phyloP scores from a whole-genome alignment of 2,329 filamentous ascomycete species.

The Penicillium sp. region DNA sequence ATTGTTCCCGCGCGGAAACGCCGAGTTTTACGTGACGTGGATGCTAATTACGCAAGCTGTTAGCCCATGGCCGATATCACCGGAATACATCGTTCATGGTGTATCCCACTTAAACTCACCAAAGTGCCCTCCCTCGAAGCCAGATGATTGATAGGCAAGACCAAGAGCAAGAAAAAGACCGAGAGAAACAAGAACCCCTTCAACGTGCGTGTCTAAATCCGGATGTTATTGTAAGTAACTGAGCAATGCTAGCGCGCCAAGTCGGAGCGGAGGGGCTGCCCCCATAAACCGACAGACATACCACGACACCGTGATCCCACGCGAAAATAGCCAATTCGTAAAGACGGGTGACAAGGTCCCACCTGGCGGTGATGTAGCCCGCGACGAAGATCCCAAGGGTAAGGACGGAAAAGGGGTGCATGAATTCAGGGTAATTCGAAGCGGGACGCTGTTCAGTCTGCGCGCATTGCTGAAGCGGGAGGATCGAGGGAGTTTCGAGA shows the following conservation, averaged over 20 bases:
- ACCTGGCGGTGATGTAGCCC: conserved; percentile 98
- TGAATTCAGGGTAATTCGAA: conserved; percentile 46
- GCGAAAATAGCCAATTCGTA: conserved; percentile 97
- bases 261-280: conserved; percentile 10
- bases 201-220: conserved; percentile 66
- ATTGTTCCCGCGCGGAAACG: conserved; percentile 90
- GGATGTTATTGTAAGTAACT: conserved; percentile 5
- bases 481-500: neutral
- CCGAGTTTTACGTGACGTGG: conserved; percentile 71
- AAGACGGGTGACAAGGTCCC: conserved; percentile 93
- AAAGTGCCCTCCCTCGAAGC: conserved; percentile 73
- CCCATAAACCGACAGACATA: conserved; percentile 51
- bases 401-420: conserved; percentile 97
- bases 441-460: conserved; percentile 25
- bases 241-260: conserved; percentile 1
- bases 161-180: conserved; percentile 75
- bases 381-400: conserved; percentile 98
- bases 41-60: conserved; percentile 54
- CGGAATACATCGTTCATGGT: neutral
- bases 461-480: conserved; percentile 30
- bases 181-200: conserved; percentile 82
- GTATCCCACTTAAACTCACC: conserved; percentile 51
- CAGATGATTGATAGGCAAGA: conserved; percentile 78
- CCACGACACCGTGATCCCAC: conserved; percentile 97
- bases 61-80: conserved; percentile 4